These are phyloP conservation scores for Stylonectria norvegica DNA, from an alignment of 2,329 filamentous ascomycete species.

Conservation along the genomic window DNA sequence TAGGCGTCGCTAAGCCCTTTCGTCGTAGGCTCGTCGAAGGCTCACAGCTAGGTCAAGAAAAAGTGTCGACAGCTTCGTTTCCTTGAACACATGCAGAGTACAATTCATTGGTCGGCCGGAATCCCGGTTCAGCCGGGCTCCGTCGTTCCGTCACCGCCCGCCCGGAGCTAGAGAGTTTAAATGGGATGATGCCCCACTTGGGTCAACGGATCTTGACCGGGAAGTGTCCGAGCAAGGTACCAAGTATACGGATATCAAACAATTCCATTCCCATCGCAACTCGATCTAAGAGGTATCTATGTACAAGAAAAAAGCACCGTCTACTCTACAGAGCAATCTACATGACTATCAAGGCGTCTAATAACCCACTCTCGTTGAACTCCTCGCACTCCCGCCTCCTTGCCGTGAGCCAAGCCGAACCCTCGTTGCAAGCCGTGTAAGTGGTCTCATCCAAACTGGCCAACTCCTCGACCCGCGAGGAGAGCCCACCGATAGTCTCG, in stretches of 20 bases:
- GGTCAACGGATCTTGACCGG: too few species aligned
- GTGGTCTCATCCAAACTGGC: conserved; percentile 5
- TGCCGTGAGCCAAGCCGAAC: conserved; percentile 1
- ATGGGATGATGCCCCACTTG: too few species aligned
- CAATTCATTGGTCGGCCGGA: conserved; percentile 14
- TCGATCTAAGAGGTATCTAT: too few species aligned
- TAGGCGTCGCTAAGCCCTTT: background rate
- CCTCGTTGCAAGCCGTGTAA: conserved; percentile 3
- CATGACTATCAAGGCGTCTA: background rate
- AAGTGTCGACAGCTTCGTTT: background rate
- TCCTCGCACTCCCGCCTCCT: conserved; percentile 4
- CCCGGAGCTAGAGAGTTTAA: too few species aligned
- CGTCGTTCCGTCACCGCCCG: conserved; percentile 7
- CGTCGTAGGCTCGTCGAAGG: background rate
- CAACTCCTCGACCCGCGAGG: background rate
- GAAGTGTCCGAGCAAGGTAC: too few species aligned
- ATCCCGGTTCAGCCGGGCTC: conserved; percentile 23
- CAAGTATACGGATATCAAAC: too few species aligned
- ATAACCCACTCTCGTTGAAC: background rate
- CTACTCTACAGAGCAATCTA: too few species aligned
- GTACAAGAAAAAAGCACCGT: too few species aligned
- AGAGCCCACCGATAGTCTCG: conserved; percentile 8
- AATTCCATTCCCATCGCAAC: too few species aligned
- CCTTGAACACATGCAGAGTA: too few species aligned
- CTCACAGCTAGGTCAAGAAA: background rate